A percentile compares a stretch with the other conserved stretches of the same genome.
Evolutionary conservation across 1,139 yeast genomes (phyloP).

Genomic region (Protomyces lactucae-debilis): DNA sequence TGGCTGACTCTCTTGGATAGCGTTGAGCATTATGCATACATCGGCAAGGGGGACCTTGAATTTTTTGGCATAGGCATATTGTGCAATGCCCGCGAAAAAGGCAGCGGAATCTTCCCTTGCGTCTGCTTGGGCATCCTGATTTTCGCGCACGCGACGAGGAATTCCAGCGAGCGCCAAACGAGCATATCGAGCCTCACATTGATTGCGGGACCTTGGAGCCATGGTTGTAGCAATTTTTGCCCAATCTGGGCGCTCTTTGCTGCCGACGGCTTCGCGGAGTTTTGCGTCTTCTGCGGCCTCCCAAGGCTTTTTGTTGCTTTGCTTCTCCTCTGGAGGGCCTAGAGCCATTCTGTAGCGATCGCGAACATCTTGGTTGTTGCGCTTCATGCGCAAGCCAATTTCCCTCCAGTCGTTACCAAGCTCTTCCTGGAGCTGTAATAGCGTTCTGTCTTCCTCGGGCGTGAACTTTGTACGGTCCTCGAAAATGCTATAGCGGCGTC

Average conservation of each 20-base stretch:
- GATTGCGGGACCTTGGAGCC: not conserved
- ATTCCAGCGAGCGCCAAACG: not conserved
- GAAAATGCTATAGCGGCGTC: conserved; percentile 4
- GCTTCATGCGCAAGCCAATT: not conserved
- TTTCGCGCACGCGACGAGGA: not conserved
- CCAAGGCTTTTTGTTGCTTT: not conserved
- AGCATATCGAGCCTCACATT: not conserved
- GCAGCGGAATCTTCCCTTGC: not conserved
- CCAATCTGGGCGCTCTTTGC: not conserved
- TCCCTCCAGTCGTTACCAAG: conserved; percentile 18
- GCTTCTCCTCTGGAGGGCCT: conserved; percentile 1
- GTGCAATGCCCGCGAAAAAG: not conserved
- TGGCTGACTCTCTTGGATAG: not conserved
- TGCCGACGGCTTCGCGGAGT: not conserved
- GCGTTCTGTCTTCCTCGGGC: conserved; percentile 1
- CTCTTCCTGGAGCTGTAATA: not conserved
- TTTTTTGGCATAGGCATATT: not conserved
- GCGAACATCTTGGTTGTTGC: conserved; percentile 6
- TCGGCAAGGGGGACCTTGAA: not conserved
- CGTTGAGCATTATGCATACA: not conserved
- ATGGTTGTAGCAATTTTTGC: not conserved
- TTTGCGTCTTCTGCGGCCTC: not conserved
- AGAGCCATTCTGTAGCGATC: conserved; percentile 11
- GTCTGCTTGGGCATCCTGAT: not conserved
- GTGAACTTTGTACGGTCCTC: conserved; percentile 8